phyloP scores from a whole-genome alignment of 257 asterid genomes.

The Solanum tacnaense region DNA sequence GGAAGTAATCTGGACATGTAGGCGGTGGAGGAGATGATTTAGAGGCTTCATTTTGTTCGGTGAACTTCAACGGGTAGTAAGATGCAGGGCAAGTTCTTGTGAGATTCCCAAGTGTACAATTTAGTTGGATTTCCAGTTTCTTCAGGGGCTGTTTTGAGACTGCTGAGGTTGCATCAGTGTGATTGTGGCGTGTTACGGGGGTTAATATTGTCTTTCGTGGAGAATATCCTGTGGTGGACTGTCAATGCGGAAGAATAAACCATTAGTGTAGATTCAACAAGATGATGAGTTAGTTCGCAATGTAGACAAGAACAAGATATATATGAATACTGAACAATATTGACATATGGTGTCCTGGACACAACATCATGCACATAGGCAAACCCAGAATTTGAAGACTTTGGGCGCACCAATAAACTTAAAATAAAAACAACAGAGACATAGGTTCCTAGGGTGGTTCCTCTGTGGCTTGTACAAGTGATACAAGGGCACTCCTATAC shows the following conservation, averaged over 20 bases:
- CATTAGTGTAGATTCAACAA: background rate
- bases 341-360: background rate
- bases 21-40: background rate
- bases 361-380: background rate
- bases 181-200: background rate
- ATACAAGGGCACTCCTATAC: background rate
- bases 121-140: conserved; percentile 19
- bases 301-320: background rate
- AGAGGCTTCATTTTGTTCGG: background rate
- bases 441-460: background rate
- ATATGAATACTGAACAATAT: background rate
- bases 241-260: conserved; percentile 1
- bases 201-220: conserved; percentile 16
- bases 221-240: conserved; percentile 29
- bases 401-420: background rate
- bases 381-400: background rate
- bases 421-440: background rate
- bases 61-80: conserved; percentile 26
- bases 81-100: conserved; percentile 19
- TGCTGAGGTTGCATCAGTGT: background rate
- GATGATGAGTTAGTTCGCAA: background rate
- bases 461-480: background rate
- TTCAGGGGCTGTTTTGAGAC: background rate
- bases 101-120: conserved; percentile 15
- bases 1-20: conserved; percentile 31